These are phyloP conservation scores for Globisporangium cederbergense DNA, from an alignment of 352 stramenopile species.

Conservation along the genomic window DNA sequence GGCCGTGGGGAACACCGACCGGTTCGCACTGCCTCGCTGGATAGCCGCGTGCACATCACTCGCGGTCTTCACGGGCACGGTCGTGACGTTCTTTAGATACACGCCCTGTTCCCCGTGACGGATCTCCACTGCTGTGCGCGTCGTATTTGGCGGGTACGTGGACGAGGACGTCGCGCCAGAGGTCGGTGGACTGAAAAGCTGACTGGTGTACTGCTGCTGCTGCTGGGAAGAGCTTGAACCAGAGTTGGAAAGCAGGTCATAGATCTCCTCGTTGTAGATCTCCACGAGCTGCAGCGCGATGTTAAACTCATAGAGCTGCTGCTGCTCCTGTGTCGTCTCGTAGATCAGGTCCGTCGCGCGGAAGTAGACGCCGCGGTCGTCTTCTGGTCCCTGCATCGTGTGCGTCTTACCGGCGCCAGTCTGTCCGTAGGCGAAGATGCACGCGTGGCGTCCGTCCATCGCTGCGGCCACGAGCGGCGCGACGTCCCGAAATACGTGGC, in stretches of 20 bases:
- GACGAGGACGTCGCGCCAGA: conserved; percentile 1
- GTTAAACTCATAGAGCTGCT: conserved; percentile 42
- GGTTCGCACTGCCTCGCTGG: conserved; percentile 30
- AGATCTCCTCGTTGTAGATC: conserved; percentile 88
- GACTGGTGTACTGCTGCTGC: conserved; percentile 3
- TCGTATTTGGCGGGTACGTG: not conserved
- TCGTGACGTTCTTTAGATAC: conserved; percentile 67
- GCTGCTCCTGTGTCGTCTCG: conserved; percentile 30
- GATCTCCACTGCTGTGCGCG: conserved; percentile 49
- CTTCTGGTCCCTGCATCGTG: conserved; percentile 28
- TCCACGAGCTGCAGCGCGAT: conserved; percentile 70
- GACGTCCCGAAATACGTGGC: conserved; percentile 91
- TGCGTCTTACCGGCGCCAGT: conserved; percentile 39
- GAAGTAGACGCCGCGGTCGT: conserved; percentile 36
- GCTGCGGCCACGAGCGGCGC: conserved; percentile 86
- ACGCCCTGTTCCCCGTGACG: conserved; percentile 63
- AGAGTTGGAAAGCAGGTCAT: conserved; percentile 48
- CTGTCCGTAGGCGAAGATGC: conserved; percentile 96
- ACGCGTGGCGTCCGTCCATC: conserved; percentile 91
- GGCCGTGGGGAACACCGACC: conserved; percentile 22
- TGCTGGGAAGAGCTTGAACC: not conserved
- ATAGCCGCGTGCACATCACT: conserved; percentile 40
- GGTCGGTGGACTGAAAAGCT: conserved; percentile 15
- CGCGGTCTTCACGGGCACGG: conserved; percentile 26
- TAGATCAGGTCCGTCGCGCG: conserved; percentile 50